These are phyloP conservation scores for Botrytis medusae DNA, from an alignment of 2,329 filamentous ascomycete species.

Conservation along the genomic window DNA sequence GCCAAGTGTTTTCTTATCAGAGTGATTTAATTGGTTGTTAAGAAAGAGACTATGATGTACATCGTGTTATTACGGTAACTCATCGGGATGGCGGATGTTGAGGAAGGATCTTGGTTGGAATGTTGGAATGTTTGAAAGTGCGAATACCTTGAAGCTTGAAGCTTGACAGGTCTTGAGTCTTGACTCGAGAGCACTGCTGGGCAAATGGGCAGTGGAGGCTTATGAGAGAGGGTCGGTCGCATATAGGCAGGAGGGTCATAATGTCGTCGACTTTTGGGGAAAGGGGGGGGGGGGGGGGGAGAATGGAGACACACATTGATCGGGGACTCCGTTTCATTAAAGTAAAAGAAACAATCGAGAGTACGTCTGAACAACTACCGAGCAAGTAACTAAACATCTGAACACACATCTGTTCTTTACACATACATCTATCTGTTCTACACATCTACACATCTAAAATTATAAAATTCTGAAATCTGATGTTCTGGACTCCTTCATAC, in stretches of 20 bases:
- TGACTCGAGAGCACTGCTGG: neutral
- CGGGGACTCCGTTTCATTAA: conserved; percentile 8
- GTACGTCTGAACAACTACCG: neutral
- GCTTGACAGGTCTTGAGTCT: neutral
- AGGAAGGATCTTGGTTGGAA: neutral
- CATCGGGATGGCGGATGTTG: neutral
- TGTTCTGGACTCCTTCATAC: neutral
- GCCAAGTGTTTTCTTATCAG: conserved; percentile 6
- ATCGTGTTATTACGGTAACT: neutral
- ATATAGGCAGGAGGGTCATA: neutral
- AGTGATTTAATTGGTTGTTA: neutral
- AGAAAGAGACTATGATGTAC: neutral
- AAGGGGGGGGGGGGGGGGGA: neutral
- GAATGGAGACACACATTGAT: neutral
- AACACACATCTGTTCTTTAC: neutral
- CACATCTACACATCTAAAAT: neutral
- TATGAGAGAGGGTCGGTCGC: neutral
- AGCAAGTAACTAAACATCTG: neutral
- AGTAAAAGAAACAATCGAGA: neutral
- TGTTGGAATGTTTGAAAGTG: neutral
- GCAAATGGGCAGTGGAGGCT: neutral
- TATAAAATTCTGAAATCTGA: neutral
- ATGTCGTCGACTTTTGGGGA: neutral
- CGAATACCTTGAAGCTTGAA: neutral
- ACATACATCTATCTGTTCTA: neutral